These are phyloP conservation scores for Xylaria curta DNA, from an alignment of 495 filamentous ascomycete species.

Conservation along the genomic window DNA sequence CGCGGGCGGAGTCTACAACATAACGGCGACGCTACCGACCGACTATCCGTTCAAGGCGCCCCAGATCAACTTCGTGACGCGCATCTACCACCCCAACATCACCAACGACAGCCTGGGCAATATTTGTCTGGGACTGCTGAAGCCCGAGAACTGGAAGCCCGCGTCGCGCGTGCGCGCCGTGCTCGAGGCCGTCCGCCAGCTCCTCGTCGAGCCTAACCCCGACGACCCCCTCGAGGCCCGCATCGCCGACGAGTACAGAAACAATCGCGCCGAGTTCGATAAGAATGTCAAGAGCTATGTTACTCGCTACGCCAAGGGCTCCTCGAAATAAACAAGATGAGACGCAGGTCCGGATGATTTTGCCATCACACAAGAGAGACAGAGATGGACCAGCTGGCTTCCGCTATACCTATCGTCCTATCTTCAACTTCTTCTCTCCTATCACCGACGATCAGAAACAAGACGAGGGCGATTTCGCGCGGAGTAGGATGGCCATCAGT, in stretches of 20 bases:
- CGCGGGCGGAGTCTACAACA: constrained; percentile 78
- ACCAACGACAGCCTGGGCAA: constrained; percentile 88
- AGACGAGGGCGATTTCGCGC: neutral
- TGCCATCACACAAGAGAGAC: neutral
- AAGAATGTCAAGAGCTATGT: constrained; percentile 86
- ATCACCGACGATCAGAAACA: neutral
- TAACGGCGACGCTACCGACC: constrained; percentile 75
- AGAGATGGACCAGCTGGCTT: neutral
- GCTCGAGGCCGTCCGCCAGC: constrained; percentile 75
- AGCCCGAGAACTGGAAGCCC: constrained; percentile 94
- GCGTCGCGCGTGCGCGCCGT: constrained; percentile 77
- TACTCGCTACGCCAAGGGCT: constrained; percentile 70
- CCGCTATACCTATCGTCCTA: neutral
- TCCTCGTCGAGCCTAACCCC: constrained; percentile 86
- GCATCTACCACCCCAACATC: constrained; percentile 98
- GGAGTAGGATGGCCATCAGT: neutral
- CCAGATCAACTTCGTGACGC: constrained; percentile 83
- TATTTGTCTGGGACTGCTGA: constrained; percentile 91
- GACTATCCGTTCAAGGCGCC: constrained; percentile 98
- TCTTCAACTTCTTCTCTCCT: neutral
- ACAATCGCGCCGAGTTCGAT: constrained; percentile 74
- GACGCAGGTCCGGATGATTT: neutral
- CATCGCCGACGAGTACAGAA: constrained; percentile 86
- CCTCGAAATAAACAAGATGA: constrained; percentile 17
- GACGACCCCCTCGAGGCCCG: constrained; percentile 91